phyloP scores from a whole-genome alignment of 192 early-diverging fungal species.

The Kappamyces sp. region DNA sequence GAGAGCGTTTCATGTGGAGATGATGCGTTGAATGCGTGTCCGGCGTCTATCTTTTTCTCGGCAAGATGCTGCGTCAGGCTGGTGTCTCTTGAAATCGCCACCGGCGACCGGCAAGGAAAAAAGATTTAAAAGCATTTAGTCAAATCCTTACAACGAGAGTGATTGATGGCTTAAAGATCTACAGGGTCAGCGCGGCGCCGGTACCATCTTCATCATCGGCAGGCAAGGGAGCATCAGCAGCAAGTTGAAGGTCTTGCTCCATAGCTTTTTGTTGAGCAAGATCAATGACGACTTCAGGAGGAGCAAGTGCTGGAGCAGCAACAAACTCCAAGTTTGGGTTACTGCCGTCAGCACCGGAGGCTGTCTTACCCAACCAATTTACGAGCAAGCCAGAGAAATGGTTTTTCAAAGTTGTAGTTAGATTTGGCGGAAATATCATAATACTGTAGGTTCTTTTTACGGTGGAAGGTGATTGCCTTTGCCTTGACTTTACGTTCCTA shows the following conservation, averaged over 20 bases:
- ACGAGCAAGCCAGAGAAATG: constrained; percentile 98
- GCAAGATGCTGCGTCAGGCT: too few relatives aligned
- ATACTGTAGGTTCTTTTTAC: constrained; percentile 99
- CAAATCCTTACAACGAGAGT: too few relatives aligned
- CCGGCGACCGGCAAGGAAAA: too few relatives aligned
- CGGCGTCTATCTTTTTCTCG: too few relatives aligned
- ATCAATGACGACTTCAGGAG: constrained; percentile 91
- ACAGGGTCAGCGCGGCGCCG: too few relatives aligned
- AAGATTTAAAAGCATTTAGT: too few relatives aligned
- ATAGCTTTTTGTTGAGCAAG: constrained; percentile 67
- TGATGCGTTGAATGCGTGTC: too few relatives aligned
- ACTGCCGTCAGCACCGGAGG: constrained; percentile 27
- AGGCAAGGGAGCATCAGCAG: constrained; percentile 83
- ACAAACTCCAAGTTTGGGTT: constrained; percentile 95
- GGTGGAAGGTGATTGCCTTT: constrained; percentile 99
- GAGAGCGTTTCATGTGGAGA: too few relatives aligned
- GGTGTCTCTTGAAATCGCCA: too few relatives aligned
- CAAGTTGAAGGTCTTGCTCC: constrained; percentile 70
- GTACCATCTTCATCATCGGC: constrained; percentile 52
- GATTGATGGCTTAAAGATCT: too few relatives aligned
- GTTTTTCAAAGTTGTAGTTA: constrained; percentile 99
- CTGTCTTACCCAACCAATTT: constrained; percentile 74
- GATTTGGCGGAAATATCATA: constrained; percentile 99
- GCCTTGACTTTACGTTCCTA: constrained; percentile 99
- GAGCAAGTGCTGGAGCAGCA: constrained; percentile 92